Evolutionary conservation across 371 early-diverging fungal genomes (phyloP).

Genomic region (Apophysomyces trapeziformis): DNA sequence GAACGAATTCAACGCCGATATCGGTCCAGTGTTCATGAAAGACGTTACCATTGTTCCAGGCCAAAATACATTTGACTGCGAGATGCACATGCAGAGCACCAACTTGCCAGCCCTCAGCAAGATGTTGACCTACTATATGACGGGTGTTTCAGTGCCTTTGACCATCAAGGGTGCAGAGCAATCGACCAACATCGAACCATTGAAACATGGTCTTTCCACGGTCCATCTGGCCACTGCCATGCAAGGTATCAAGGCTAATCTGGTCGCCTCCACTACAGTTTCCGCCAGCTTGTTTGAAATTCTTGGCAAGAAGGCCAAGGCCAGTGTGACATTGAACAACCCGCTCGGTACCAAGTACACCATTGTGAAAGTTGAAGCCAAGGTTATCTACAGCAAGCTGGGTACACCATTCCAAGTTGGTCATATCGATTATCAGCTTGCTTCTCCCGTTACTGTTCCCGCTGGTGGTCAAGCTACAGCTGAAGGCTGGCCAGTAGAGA

Average conservation of each 20-base stretch:
- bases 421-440: constrained; percentile 30
- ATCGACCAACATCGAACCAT: constrained; percentile 47
- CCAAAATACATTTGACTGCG: constrained; percentile 41
- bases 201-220: constrained; percentile 50
- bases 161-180: constrained; percentile 41
- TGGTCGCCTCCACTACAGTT: constrained; percentile 44
- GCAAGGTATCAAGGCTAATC: constrained; percentile 35
- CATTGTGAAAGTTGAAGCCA: constrained; percentile 35
- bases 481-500: constrained; percentile 21
- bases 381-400: constrained; percentile 5
- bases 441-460: constrained; percentile 35
- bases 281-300: constrained; percentile 33
- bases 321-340: constrained; percentile 44
- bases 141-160: constrained; percentile 43
- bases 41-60: constrained; percentile 56
- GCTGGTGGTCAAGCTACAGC: constrained; percentile 27
- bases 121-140: constrained; percentile 41
- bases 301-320: constrained; percentile 23
- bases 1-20: constrained; percentile 32
- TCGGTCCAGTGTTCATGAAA: constrained; percentile 45
- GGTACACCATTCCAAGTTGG: constrained; percentile 24
- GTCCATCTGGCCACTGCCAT: constrained; percentile 49
- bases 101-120: constrained; percentile 24
- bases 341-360: constrained; percentile 43
- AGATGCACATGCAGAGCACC: constrained; percentile 31